Evolutionary conservation across 768 basidiomycete species (phyloP).

Genomic region (Gymnopilus junonius): DNA sequence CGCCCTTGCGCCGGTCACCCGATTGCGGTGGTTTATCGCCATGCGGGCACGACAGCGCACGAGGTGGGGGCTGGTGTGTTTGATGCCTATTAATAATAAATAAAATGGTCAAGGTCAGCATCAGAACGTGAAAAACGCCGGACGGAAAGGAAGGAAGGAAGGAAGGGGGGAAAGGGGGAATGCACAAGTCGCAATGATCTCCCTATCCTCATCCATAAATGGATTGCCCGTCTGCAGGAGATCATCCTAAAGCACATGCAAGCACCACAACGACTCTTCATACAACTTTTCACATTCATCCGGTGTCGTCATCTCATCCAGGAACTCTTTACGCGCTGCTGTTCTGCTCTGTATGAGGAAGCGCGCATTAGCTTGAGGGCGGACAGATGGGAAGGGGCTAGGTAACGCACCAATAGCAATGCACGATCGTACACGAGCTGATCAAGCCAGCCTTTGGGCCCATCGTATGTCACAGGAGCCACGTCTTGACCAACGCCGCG

Average conservation of each 20-base stretch:
- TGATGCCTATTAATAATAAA: slow-evolving; percentile 63
- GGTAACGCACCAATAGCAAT: slow-evolving; percentile 78
- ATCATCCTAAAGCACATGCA: slow-evolving; percentile 92
- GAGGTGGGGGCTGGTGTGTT: slow-evolving; percentile 82
- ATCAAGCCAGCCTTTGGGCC: slow-evolving; percentile 84
- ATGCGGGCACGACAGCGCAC: slow-evolving; percentile 76
- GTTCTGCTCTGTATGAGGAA: slow-evolving; percentile 98
- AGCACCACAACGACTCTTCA: slow-evolving; percentile 93
- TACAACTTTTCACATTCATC: slow-evolving; percentile 93
- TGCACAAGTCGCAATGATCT: slow-evolving; percentile 78
- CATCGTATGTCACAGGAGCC: slow-evolving; percentile 85
- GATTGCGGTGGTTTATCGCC: slow-evolving; percentile 75
- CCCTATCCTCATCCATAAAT: slow-evolving; percentile 82
- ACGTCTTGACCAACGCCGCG: slow-evolving; percentile 85
- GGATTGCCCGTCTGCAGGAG: slow-evolving; percentile 81
- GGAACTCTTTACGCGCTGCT: slow-evolving; percentile 88
- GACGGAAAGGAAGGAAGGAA: too few species aligned
- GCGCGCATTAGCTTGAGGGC: too few species aligned
- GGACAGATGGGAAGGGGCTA: too few species aligned
- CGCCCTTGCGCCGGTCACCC: slow-evolving; percentile 74
- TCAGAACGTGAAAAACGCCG: neutral
- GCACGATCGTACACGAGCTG: slow-evolving; percentile 94
- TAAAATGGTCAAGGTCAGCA: neutral
- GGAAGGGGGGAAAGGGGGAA: slow-evolving; percentile 10
- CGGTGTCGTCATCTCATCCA: slow-evolving; percentile 74